A percentile compares a stretch with the other conserved stretches of the same genome.
phyloP scores from a whole-genome alignment of 2,329 filamentous ascomycete genomes.

The Blastomyces parvus region DNA sequence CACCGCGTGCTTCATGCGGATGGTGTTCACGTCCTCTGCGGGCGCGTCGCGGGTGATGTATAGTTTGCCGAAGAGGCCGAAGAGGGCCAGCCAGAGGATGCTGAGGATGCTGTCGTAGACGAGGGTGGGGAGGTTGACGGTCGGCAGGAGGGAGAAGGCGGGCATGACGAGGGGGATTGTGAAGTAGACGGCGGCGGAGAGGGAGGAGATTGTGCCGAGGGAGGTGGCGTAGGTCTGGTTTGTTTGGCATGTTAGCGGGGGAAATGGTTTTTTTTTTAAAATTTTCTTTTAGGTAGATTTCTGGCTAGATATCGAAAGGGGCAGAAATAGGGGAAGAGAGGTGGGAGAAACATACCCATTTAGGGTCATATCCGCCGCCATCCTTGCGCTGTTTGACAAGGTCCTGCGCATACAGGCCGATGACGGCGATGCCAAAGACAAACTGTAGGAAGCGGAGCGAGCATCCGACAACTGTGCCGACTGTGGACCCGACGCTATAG shows the following conservation, averaged over 20 bases:
- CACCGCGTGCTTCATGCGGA: conserved; percentile 75
- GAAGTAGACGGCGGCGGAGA: conserved; percentile 57
- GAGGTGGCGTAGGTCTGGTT: conserved; percentile 60
- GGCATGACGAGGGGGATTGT: conserved; percentile 47
- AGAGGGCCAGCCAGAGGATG: conserved; percentile 70
- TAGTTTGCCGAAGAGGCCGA: conserved; percentile 73
- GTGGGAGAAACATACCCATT: conserved; percentile 52
- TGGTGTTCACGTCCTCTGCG: conserved; percentile 45
- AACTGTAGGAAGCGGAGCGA: conserved; percentile 67
- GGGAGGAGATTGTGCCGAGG: conserved; percentile 54
- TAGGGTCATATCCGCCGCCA: conserved; percentile 48
- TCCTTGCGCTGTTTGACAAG: conserved; percentile 47
- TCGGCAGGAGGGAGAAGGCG: conserved; percentile 22
- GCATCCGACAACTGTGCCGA: conserved; percentile 20
- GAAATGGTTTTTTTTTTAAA: too few relatives aligned
- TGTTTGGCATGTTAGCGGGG: background rate
- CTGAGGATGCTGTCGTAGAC: conserved; percentile 63
- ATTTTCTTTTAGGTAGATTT: conserved; percentile 1
- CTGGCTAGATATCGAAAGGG: background rate
- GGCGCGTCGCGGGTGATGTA: conserved; percentile 49
- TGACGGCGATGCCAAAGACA: conserved; percentile 63
- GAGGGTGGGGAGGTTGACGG: conserved; percentile 40
- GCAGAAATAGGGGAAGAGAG: background rate
- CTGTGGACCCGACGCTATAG: conserved; percentile 14
- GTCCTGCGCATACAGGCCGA: conserved; percentile 68